These are phyloP conservation scores for Monosporascus cannonballus DNA, from an alignment of 2,329 filamentous ascomycete genomes.

Conservation along the genomic window DNA sequence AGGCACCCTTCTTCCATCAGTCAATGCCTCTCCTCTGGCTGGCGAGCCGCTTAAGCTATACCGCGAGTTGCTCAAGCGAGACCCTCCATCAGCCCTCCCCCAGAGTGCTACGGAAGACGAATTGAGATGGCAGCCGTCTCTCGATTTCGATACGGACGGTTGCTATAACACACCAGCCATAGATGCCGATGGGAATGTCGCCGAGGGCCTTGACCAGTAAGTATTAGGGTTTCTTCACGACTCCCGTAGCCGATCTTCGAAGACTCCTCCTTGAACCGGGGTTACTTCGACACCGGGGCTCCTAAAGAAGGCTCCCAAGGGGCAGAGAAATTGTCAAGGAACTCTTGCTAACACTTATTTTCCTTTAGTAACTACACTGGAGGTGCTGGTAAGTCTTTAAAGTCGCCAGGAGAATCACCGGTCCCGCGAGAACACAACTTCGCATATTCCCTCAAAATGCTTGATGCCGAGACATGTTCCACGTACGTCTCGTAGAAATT, in stretches of 20 bases:
- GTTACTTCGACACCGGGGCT: no score
- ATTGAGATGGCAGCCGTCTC: conserved; percentile 17
- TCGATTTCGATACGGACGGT: conserved; percentile 22
- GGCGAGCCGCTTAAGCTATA: not conserved
- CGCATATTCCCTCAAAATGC: no score
- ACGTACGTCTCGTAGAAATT: no score
- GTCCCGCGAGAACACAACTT: no score
- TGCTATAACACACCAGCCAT: conserved; percentile 29
- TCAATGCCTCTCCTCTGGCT: not conserved
- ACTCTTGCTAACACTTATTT: not conserved
- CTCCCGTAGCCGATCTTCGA: no score
- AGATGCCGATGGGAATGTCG: conserved; percentile 16
- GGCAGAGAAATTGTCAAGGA: accelerated
- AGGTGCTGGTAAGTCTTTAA: not conserved
- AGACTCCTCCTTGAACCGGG: no score
- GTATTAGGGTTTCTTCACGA: not conserved
- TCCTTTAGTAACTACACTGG: conserved; percentile 8
- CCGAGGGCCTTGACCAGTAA: conserved; percentile 15
- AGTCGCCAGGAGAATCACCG: not conserved
- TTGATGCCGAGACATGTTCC: no score
- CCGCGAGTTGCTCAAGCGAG: conserved; percentile 1
- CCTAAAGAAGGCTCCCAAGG: no score
- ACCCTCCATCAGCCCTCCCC: conserved; percentile 1
- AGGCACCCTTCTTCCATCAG: not conserved
- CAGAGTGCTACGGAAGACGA: conserved; percentile 1